Evolutionary conservation across 192 early-diverging fungal species (phyloP).

Genomic region (Coemansia sp.): DNA sequence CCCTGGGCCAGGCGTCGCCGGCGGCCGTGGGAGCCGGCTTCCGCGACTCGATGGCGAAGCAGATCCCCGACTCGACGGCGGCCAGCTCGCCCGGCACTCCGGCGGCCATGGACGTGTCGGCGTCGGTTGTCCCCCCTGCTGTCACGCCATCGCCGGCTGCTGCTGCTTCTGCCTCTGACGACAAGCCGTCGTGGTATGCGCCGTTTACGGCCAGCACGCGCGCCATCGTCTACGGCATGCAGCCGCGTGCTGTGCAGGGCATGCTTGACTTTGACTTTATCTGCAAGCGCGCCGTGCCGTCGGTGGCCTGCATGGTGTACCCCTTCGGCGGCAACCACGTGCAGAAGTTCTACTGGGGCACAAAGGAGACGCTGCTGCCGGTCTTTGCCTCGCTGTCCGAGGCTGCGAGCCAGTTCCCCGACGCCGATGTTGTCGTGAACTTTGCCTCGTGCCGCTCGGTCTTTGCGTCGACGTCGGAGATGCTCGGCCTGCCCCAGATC

Average conservation of each 20-base stretch:
- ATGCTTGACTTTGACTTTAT: conserved; percentile 99
- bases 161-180: conserved; percentile 39
- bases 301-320: conserved; percentile 98
- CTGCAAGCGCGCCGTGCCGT: conserved; percentile 88
- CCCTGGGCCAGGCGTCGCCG: conserved; percentile 59
- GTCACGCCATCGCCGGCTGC: conserved; percentile 36
- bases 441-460: conserved; percentile 98
- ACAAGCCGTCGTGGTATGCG: conserved; percentile 54
- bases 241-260: conserved; percentile 97
- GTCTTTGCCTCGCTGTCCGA: conserved; percentile 89
- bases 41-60: conserved; percentile 58
- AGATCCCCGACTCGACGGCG: conserved; percentile 52
- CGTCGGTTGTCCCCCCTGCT: conserved; percentile 24
- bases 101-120: conserved; percentile 34
- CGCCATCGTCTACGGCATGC: conserved; percentile 97
- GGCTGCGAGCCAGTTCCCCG: conserved; percentile 81
- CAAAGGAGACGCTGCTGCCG: conserved; percentile 91
- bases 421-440: conserved; percentile 94
- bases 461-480: conserved; percentile 87
- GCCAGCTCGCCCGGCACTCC: conserved; percentile 51
- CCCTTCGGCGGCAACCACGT: conserved; percentile 98
- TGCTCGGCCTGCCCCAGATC: conserved; percentile 80
- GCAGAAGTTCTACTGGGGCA: conserved; percentile 99
- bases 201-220: conserved; percentile 83
- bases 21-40: conserved; percentile 59